Conservation (phyloP, 768 basidiomycete genomes). For the Boletales sp. region DNA sequence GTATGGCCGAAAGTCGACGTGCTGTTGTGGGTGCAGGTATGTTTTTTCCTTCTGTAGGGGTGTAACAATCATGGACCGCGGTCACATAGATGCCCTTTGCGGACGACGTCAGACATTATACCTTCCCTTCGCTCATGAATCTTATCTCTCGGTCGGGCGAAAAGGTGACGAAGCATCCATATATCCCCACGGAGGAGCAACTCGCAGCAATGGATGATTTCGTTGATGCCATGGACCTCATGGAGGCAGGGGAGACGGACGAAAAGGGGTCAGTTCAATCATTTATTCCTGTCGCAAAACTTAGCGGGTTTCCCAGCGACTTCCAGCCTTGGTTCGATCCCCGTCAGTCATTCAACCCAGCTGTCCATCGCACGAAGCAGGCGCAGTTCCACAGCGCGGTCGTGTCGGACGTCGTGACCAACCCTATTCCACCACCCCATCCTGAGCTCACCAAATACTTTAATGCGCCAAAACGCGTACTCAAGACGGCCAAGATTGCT, state of each 20-base stretch:
- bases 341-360: constrained; percentile 78
- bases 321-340: constrained; percentile 75
- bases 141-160: constrained; percentile 77
- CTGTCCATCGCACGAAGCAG: constrained; percentile 88
- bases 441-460: constrained; percentile 83
- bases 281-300: not conserved
- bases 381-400: constrained; percentile 88
- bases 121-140: constrained; percentile 75
- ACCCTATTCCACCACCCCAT: constrained; percentile 84
- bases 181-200: constrained; percentile 77
- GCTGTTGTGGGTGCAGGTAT: constrained; percentile 79
- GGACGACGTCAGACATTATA: constrained; percentile 87
- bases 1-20: constrained; percentile 69
- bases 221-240: constrained; percentile 87
- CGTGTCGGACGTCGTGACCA: constrained; percentile 62
- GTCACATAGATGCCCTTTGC: constrained; percentile 84
- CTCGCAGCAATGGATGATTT: constrained; percentile 80
- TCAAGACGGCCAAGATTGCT: constrained; percentile 55
- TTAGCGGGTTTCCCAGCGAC: constrained; percentile 40
- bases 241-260: constrained; percentile 68
- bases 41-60: constrained; percentile 8
- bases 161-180: constrained; percentile 68
- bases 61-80: not conserved
- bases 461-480: constrained; percentile 64
- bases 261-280: constrained; percentile 61